Percentiles rank a stretch among this genome's conserved stretches.
phyloP scores from a whole-genome alignment of 2,329 filamentous ascomycete species.

The Diaporthe capsici region DNA sequence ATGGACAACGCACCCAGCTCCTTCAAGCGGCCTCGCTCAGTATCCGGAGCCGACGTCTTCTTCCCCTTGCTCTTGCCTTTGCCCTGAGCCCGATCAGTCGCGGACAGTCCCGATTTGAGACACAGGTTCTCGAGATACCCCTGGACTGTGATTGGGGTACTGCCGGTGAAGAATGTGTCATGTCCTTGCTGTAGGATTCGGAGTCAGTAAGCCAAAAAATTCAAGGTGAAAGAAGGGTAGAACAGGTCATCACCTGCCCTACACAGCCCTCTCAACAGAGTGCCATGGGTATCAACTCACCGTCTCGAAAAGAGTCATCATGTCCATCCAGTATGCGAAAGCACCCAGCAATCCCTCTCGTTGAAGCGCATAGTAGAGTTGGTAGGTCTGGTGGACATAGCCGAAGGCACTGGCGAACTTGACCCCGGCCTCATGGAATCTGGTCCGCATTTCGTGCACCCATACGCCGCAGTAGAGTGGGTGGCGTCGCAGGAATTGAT shows the following conservation, averaged over 20 bases:
- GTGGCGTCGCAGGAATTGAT: background rate
- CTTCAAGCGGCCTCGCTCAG: background rate
- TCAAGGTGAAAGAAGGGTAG: background rate
- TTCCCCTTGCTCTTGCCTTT: conserved; percentile 2
- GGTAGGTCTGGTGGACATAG: conserved; percentile 6
- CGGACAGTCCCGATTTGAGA: background rate
- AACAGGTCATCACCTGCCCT: background rate
- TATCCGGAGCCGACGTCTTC: background rate
- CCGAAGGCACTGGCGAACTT: background rate
- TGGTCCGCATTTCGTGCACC: background rate
- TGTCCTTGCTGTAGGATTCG: background rate
- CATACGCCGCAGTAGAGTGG: conserved; percentile 22
- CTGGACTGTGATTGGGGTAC: background rate
- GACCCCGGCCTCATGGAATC: background rate
- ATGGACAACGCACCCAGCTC: background rate
- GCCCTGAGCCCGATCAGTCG: background rate
- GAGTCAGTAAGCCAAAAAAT: background rate
- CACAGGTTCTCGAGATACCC: background rate
- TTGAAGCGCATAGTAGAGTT: conserved; percentile 5
- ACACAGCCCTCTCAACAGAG: background rate
- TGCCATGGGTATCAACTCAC: background rate
- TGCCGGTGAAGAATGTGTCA: background rate
- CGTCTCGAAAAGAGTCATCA: background rate
- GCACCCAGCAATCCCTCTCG: background rate
- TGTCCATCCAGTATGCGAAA: background rate